phyloP scores from a whole-genome alignment of 805 yeast species.

The Aciculoconidium aculeatum region DNA sequence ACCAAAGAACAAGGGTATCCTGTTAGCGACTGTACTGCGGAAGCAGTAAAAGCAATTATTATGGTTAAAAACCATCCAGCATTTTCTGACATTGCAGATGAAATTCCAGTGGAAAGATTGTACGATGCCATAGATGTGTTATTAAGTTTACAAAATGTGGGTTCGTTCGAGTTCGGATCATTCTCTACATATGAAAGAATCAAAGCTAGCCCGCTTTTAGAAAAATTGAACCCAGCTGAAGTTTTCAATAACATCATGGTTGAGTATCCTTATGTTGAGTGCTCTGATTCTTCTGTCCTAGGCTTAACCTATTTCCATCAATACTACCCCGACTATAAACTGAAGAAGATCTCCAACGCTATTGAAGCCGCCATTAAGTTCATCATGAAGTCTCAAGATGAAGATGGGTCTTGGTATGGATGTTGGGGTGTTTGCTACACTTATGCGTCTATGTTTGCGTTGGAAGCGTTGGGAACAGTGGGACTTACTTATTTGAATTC shows the following conservation, averaged over 20 bases:
- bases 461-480: slow-evolving; percentile 80
- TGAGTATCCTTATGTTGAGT: slow-evolving; percentile 96
- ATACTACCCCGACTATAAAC: slow-evolving; percentile 56
- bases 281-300: slow-evolving; percentile 91
- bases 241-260: slow-evolving; percentile 98
- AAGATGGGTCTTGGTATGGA: slow-evolving; percentile 97
- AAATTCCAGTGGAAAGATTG: slow-evolving; percentile 50
- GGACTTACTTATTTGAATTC: slow-evolving; percentile 59
- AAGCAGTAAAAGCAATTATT: slow-evolving; percentile 84
- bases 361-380: slow-evolving; percentile 70
- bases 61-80: slow-evolving; percentile 73
- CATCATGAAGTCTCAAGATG: slow-evolving; percentile 59
- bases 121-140: slow-evolving; percentile 72
- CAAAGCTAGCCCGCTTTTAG: slow-evolving; percentile 73
- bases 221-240: slow-evolving; percentile 88
- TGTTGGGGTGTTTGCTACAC: slow-evolving; percentile 97
- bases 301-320: slow-evolving; percentile 78
- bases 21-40: slow-evolving; percentile 96
- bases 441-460: slow-evolving; percentile 96
- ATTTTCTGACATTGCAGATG: slow-evolving; percentile 43
- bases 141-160: slow-evolving; percentile 70
- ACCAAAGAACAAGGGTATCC: slow-evolving; percentile 95
- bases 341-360: slow-evolving; percentile 59
- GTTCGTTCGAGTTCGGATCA: slow-evolving; percentile 78
- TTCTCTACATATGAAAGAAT: slow-evolving; percentile 88